A percentile compares a stretch with the other conserved stretches of the same genome.
Conservation (phyloP, 106 monocot species). For the Dendrobium catenatum region DNA sequence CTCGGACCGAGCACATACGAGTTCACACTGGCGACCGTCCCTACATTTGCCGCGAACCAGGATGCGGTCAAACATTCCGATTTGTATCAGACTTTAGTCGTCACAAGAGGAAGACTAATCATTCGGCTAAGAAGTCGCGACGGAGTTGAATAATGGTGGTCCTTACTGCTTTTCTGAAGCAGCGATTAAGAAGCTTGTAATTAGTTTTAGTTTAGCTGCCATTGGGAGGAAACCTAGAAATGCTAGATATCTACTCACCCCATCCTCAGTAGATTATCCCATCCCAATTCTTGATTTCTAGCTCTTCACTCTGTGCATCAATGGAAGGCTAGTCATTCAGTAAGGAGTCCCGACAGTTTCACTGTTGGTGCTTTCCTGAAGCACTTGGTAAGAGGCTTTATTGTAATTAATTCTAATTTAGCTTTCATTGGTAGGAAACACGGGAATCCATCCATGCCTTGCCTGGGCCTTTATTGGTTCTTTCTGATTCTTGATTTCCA, state of each 20-base stretch:
- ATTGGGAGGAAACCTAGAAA: constrained; percentile 1
- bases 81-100: constrained; percentile 91
- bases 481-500: constrained; percentile 6
- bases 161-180: not conserved
- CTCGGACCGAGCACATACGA: constrained; percentile 79
- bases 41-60: constrained; percentile 61
- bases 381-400: too few relatives aligned
- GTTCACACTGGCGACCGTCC: constrained; percentile 86
- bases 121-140: constrained; percentile 39
- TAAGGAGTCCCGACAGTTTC: too few relatives aligned
- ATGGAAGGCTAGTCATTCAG: too few relatives aligned
- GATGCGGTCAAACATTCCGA: constrained; percentile 77
- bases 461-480: not conserved
- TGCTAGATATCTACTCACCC: not conserved
- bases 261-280: not conserved
- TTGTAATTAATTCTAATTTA: not conserved
- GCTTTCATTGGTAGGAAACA: not conserved
- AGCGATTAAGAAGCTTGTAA: not conserved
- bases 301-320: too few relatives aligned
- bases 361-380: too few relatives aligned
- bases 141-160: constrained; percentile 10
- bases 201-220: not conserved
- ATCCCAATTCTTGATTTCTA: not conserved
- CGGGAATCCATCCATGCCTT: not conserved
- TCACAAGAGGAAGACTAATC: constrained; percentile 87